These are phyloP conservation scores for Nitzschia sp. DNA, from an alignment of 108 stramenopile genomes.

Conservation along the genomic window DNA sequence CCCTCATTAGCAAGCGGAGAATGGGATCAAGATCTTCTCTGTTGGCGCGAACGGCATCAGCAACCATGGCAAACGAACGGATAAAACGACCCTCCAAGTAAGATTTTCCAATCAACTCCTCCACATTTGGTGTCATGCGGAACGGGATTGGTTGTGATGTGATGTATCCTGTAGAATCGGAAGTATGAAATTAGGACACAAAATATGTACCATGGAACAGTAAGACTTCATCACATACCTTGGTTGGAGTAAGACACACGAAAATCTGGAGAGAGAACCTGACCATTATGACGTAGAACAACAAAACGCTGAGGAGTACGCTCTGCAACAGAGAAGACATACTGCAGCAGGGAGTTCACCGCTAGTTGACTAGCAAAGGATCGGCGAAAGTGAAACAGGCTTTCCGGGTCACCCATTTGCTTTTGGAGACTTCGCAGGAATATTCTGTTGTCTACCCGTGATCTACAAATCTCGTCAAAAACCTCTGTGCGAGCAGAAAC, in stretches of 20 bases:
- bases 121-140: slow-evolving; percentile 76
- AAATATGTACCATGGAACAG: not conserved
- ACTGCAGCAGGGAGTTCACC: slow-evolving; percentile 77
- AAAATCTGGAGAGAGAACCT: slow-evolving; percentile 69
- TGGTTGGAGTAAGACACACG: slow-evolving; percentile 80
- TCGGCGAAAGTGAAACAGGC: slow-evolving; percentile 65
- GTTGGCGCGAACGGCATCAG: slow-evolving; percentile 54
- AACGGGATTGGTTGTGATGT: slow-evolving; percentile 71
- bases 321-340: slow-evolving; percentile 70
- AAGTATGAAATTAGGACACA: not conserved
- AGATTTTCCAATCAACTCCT: slow-evolving; percentile 61
- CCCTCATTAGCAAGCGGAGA: slow-evolving; percentile 69
- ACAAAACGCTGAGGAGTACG: slow-evolving; percentile 73
- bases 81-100: slow-evolving; percentile 65
- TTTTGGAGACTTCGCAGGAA: slow-evolving; percentile 47
- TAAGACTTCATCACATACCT: slow-evolving; percentile 26
- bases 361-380: slow-evolving; percentile 74
- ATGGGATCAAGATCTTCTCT: slow-evolving; percentile 65
- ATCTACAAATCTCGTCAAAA: slow-evolving; percentile 52
- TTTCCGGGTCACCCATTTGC: slow-evolving; percentile 46
- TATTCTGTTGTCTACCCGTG: slow-evolving; percentile 37
- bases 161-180: slow-evolving; percentile 43
- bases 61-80: slow-evolving; percentile 59
- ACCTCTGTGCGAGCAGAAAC: slow-evolving; percentile 48
- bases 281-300: slow-evolving; percentile 47